These are phyloP conservation scores for Diophrys sp. DNA, from an alignment of 73 alveolate genomes.

Conservation along the genomic window DNA sequence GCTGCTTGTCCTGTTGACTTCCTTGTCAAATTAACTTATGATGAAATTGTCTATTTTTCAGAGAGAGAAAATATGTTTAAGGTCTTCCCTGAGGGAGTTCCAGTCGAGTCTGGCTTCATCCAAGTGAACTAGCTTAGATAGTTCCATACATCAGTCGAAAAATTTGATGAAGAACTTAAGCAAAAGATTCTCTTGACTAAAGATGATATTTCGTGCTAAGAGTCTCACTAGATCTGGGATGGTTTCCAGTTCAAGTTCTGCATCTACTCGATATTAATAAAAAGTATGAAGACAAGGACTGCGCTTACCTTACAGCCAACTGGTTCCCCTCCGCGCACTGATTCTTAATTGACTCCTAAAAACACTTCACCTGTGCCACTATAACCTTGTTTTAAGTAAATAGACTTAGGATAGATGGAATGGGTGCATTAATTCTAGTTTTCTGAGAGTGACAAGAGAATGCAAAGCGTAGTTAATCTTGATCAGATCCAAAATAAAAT, in stretches of 20 bases:
- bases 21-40: conserved; percentile 35
- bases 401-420: too few relatives aligned
- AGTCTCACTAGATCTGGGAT: conserved; percentile 31
- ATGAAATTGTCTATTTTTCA: conserved; percentile 50
- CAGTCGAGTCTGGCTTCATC: conserved; percentile 12
- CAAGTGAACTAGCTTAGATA: conserved; percentile 32
- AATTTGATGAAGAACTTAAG: conserved; percentile 33
- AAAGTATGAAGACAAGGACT: too few relatives aligned
- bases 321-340: too few relatives aligned
- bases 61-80: conserved; percentile 32
- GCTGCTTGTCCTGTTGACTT: conserved; percentile 45
- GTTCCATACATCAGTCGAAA: conserved; percentile 18
- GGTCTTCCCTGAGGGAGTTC: conserved; percentile 25
- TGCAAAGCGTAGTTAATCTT: too few relatives aligned
- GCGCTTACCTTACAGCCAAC: too few relatives aligned
- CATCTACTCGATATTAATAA: conserved; percentile 29
- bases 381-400: too few relatives aligned
- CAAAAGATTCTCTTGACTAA: conserved; percentile 33
- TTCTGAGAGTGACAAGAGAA: too few relatives aligned
- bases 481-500: too few relatives aligned
- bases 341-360: too few relatives aligned
- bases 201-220: conserved; percentile 19
- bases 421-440: too few relatives aligned
- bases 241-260: conserved; percentile 43
- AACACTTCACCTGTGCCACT: too few relatives aligned